Evolutionary conservation across 2,329 filamentous ascomycete species (phyloP), one percentile per base, ranked within the genome.

Genomic region (Diaporthe aspalathi): DNA sequence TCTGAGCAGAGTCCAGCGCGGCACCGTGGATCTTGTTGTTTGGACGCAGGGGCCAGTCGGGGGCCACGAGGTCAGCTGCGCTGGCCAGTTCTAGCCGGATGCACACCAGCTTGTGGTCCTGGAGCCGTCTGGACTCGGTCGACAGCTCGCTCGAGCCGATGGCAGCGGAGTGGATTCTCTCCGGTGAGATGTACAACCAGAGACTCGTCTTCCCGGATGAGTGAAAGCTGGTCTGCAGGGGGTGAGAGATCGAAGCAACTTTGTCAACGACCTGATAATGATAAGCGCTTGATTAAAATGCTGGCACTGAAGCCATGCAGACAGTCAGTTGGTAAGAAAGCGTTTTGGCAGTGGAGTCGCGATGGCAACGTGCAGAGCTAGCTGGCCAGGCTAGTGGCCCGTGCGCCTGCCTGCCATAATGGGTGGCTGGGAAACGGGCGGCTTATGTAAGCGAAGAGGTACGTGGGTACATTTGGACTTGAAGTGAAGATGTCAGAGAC

Each of bases 21-120:
- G 68, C 57, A 32, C 45, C 54, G 62, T 72, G 68, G 35, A 65
- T 29, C 27, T 67, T 72, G 22, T 72, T 66, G 24, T 70, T 67
- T 2, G 57, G 68, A 22, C 62, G 68, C 9, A 72, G 40, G 32
- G 68, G 68, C 52, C 52, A 57, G 27, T 45, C 27, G 22, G 27
- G 66, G 12, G 53, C 66, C 20, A 57, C 38, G 24, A 68, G 52
- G 40, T 68, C 66, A 2, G 52, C 50, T 32, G 66, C 38, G 29
- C 6, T 27, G 20, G n/a, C 12, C 11, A 68, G 27, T 35, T 47
- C 40, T 5, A 68, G 6, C 53, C 53, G 52, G 4, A 68, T 17
- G 40, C 66, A 57, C 7, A 57, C 4, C n/a, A 56, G 40, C 40
- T 49, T 49, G 14, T 45, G 52, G 40, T 22, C 40, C 14, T 68